These are phyloP conservation scores for Termitomyces sp. DNA, from an alignment of 768 basidiomycete species.

Conservation along the genomic window DNA sequence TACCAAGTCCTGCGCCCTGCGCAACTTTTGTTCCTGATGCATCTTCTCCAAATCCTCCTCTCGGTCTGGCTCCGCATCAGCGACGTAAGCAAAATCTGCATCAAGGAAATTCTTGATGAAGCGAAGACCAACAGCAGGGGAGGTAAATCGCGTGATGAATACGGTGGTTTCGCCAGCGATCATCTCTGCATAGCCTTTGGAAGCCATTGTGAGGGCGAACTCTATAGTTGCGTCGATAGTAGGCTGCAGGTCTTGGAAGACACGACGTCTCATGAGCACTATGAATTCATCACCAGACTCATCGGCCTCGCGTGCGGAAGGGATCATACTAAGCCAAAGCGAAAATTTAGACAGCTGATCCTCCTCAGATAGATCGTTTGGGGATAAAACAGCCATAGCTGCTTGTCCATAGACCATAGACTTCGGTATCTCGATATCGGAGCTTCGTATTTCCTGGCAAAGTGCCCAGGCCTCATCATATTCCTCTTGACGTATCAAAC, in stretches of 20 bases:
- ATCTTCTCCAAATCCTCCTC: not conserved
- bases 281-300: slow-evolving; percentile 10
- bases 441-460: slow-evolving; percentile 27
- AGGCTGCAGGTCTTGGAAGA: slow-evolving; percentile 21
- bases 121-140: slow-evolving; percentile 23
- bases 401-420: slow-evolving; percentile 25
- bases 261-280: slow-evolving; percentile 15
- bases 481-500: slow-evolving; percentile 17
- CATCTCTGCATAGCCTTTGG: slow-evolving; percentile 32
- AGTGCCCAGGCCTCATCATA: slow-evolving; percentile 27
- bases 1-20: slow-evolving; percentile 9
- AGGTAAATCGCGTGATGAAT: slow-evolving; percentile 40
- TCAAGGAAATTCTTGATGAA: slow-evolving; percentile 39
- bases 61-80: not conserved
- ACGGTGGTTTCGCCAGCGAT: slow-evolving; percentile 26
- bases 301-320: slow-evolving; percentile 13
- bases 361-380: slow-evolving; percentile 9
- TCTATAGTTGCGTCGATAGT: slow-evolving; percentile 25
- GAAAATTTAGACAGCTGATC: slow-evolving; percentile 13
- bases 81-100: slow-evolving; percentile 19
- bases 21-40: not conserved
- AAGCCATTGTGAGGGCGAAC: slow-evolving; percentile 30
- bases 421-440: slow-evolving; percentile 25
- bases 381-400: slow-evolving; percentile 21
- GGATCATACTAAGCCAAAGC: slow-evolving; percentile 33